Percentiles rank a stretch among this genome's conserved stretches.
Conservation (phyloP, 306 rosid species). For the Argentina anserina region DNA sequence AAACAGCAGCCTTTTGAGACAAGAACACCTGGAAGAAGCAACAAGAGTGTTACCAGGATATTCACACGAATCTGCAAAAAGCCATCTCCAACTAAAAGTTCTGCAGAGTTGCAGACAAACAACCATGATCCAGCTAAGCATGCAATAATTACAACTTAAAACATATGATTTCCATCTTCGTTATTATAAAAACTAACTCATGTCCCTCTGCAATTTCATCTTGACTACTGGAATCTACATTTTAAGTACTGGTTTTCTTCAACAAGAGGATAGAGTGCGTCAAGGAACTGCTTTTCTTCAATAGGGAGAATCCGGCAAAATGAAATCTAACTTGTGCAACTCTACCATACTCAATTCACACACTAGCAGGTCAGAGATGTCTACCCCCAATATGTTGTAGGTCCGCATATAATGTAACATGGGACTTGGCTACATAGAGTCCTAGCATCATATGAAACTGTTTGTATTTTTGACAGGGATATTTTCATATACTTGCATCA, state of each 20-base stretch:
- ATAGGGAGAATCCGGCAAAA: neutral
- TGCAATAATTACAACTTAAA: neutral
- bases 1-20: conserved; percentile 87
- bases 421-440: neutral
- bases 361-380: neutral
- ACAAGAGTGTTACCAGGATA: neutral
- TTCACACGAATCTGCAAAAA: neutral
- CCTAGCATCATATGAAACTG: neutral
- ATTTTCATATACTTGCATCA: neutral
- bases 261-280: too few relatives aligned
- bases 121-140: neutral
- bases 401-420: neutral
- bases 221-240: neutral
- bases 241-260: neutral
- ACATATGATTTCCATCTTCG: neutral
- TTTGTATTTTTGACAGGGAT: neutral
- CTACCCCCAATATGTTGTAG: neutral
- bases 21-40: conserved; percentile 63
- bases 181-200: too few relatives aligned
- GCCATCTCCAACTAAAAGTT: neutral
- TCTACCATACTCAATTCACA: neutral
- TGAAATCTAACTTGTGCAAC: neutral
- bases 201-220: neutral
- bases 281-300: neutral
- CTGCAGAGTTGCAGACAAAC: neutral